Evolutionary conservation across 306 rosid genomes (phyloP), one percentile per base, ranked within the genome.

Genomic region (Trifolium pratense): DNA sequence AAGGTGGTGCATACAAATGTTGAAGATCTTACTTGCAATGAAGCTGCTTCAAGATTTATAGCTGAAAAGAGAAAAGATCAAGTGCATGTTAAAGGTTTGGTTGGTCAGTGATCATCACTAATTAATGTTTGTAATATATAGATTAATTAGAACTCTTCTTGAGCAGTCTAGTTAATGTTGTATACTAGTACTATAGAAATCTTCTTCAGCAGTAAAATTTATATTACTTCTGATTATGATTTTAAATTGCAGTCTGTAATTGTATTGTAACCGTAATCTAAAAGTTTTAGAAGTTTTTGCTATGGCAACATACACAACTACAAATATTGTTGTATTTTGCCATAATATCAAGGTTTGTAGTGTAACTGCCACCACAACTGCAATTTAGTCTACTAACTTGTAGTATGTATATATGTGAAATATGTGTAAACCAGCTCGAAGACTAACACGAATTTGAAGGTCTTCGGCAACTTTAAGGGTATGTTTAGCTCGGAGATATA

Each of bases 11-110:
- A 80, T 61, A 26, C 75, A 72, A 68, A 74, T 9, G 59, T 66
- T 3, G 88, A 84, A 18, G 85, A 84, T 11, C 20, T 81, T 58
- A 78, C 57, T 23, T 84, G 83, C 85, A 78, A 80, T 32, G 83
- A 80, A 74, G 83, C 84, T 57, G 84, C 82, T 80, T 77, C 84
- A 9, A 80, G 81, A 66, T 80, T 70, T 64, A 73, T 9, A 9
- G 7, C 71, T 17, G 82, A 80, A 55, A 62, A 23, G 18, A 73
- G 71, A 68, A 51, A 68, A 37, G 87, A 74, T 29, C 39, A 59
- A 5, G 2, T 84, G 6, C 74, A 69, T 17, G 59, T 56, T 9
- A 76, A 75, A 76, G 75, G 87, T 74, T 66, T 81, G 77, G 77
- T 81, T 59, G 85, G 88, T 10, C 75, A 60, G 79, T 80, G 52